Evolutionary conservation across 805 yeast species (phyloP), one percentile per base, ranked within the genome.

Genomic region (Pichia gijzeniarum): DNA sequence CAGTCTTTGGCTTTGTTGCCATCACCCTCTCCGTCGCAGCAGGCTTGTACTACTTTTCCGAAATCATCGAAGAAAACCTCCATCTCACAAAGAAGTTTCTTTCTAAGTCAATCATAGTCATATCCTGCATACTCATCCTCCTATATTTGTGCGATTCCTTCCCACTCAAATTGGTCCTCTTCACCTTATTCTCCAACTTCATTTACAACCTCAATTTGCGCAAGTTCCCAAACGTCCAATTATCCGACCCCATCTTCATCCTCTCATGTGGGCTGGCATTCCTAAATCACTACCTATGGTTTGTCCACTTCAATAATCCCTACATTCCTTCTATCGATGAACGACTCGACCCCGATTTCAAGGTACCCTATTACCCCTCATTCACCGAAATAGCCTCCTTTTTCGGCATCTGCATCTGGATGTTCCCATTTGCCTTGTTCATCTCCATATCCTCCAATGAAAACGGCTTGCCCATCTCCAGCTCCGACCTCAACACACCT

Each of bases 361-460:
- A 65, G 19, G 77, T 85, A 39, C 85, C 84, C 13, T 75, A 77
- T 38, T 76, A 86, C 44, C 95, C 95, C 2, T 72, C 84, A 12
- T 91, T 91, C 59, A 72, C 89, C 1, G 96, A 93, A 60, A 86
- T 93, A 4, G 86, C 96, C n/a, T 84, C 96, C 3, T 93, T 93
- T 63, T 90, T 93, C 60, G 99, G 96, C 1, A 66, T 93, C 35
- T 82, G 93, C 56, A 81, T 93, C 17, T 93, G 99, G 99, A 73
- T 91, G 48, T 77, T 93, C 25, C 99, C 99, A 30, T 88, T 93
- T 62, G 82, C 96, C 4, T 71, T 93, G 47, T 91, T 93, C 63
- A 91, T 93, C 16, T 83, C 95, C 27, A 70, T 93, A 48, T 85
- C 95, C 60, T 97, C 97, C 1, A 85, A 87, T 51, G 99, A 93